A percentile compares a stretch with the other conserved stretches of the same genome.
These are phyloP conservation scores for Xylaria flabelliformis DNA, from an alignment of 495 filamentous ascomycete species.

Conservation along the genomic window DNA sequence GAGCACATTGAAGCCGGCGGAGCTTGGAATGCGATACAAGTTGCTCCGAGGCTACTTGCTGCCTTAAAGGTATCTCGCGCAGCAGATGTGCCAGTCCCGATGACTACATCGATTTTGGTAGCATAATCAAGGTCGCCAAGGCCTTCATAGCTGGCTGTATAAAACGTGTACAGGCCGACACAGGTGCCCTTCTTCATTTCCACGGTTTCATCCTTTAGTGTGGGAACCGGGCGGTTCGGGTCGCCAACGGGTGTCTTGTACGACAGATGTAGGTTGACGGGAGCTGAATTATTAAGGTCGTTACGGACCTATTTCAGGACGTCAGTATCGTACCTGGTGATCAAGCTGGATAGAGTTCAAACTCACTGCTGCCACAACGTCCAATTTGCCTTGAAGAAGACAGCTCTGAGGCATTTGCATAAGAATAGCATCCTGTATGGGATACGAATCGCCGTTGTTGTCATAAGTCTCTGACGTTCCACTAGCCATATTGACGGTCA, in stretches of 20 bases:
- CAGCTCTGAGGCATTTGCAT: constrained; percentile 57
- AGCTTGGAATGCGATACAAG: constrained; percentile 48
- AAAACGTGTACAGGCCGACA: constrained; percentile 61
- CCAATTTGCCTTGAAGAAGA: constrained; percentile 50
- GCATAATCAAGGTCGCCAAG: constrained; percentile 54
- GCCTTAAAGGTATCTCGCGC: constrained; percentile 49
- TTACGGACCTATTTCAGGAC: constrained; percentile 53
- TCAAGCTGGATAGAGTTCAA: neutral
- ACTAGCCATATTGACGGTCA: constrained; percentile 49
- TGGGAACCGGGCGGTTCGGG: constrained; percentile 55
- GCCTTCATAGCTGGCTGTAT: constrained; percentile 54
- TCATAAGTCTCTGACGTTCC: constrained; percentile 49
- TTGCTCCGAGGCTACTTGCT: constrained; percentile 47
- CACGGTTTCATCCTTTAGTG: constrained; percentile 48
- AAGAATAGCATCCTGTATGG: constrained; percentile 50
- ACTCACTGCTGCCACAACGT: constrained; percentile 49
- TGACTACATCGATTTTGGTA: constrained; percentile 55
- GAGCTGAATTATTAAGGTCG: constrained; percentile 46
- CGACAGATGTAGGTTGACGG: constrained; percentile 51
- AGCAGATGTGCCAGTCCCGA: constrained; percentile 43
- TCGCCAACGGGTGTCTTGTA: constrained; percentile 55
- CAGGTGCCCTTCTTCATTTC: constrained; percentile 57
- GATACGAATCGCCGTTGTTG: constrained; percentile 57
- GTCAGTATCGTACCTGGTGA: constrained; percentile 32
- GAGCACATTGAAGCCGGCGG: constrained; percentile 39